Base-by-base conservation (phyloP, 208 protist genomes). In the Trypanosoma mega region DNA sequence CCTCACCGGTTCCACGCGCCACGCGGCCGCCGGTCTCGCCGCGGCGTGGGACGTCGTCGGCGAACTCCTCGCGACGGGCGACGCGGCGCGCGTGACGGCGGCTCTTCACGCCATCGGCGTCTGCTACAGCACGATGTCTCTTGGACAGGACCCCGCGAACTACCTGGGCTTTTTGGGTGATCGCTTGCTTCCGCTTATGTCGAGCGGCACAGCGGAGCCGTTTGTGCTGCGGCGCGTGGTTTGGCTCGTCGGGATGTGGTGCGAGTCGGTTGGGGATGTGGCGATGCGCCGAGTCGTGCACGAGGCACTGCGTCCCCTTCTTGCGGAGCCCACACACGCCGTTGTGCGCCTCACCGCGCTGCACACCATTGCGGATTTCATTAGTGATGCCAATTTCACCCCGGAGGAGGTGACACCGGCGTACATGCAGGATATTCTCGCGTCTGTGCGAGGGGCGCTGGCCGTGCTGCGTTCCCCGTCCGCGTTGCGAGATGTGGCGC, bases 161-260 rank as follows among this genome's bases (percentile, higher is more conserved):
- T 94, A 89, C 63, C 34, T 90, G 0, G 16, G 4, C 23, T 94
- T 94, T 55, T 37, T 94, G 20, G 57, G 63, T 0, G 60, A 14
- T 3, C 62, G 72, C 34, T 72, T 92, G 24, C 73, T 92, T 31
- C 88, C 85, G n/a, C 57, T 92, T 41, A 70, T 94, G 29, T 11
- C 49, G n/a, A 41, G 52, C 47, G 36, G 50, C 5, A 43, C 58
- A 2, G 23, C 60, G 11, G 34, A 46, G 0, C 64, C 74, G 1
- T 87, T 92, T 54, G 71, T 92, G 9, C 64, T 80, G 9, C 88
- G 85, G 0, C 88, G 88, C 23, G 84, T 91, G 0, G 77, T 92
- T 43, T 94, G 88, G 85, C 62, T 94, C 24, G 64, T 91, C 14
- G 88, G 88, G 0, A 92, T 92, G 88, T 94, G 88, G 85, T 94